phyloP scores from a whole-genome alignment of 1,284 basidiomycete genomes.

The Boletus calvinii region DNA sequence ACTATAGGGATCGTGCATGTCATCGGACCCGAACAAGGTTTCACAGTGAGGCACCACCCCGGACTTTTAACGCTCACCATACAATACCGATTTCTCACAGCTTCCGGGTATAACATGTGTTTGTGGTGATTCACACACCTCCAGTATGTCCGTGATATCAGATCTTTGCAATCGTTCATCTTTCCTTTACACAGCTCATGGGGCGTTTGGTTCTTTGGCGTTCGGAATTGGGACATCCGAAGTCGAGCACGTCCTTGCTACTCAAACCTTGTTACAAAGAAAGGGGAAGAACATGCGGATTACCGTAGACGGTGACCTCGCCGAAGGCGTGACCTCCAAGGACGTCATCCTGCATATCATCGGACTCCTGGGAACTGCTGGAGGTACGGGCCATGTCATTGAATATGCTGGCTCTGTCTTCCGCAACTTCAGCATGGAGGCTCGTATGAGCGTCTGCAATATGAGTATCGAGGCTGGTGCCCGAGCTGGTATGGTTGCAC shows the following conservation, averaged over 20 bases:
- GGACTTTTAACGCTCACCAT: neutral
- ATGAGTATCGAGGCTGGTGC: conserved; percentile 98
- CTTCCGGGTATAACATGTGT: conserved; percentile 95
- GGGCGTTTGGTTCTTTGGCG: conserved; percentile 93
- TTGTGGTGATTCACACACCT: conserved; percentile 95
- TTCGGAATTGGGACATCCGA: conserved; percentile 98
- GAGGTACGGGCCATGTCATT: conserved; percentile 91
- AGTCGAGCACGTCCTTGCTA: conserved; percentile 96
- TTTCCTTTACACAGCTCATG: conserved; percentile 63
- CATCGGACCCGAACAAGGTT: conserved; percentile 96
- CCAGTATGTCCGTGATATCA: conserved; percentile 52
- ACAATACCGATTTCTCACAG: conserved; percentile 37
- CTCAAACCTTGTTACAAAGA: conserved; percentile 89
- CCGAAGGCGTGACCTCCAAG: conserved; percentile 90
- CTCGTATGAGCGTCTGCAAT: conserved; percentile 96
- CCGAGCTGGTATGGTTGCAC: conserved; percentile 93
- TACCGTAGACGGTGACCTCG: conserved; percentile 83
- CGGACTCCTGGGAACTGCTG: conserved; percentile 91
- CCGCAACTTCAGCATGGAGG: conserved; percentile 92
- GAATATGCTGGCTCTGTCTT: conserved; percentile 94
- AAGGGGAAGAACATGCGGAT: conserved; percentile 98
- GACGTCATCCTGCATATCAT: conserved; percentile 96
- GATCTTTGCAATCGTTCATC: conserved; percentile 1
- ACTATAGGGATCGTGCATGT: conserved; percentile 87
- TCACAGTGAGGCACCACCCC: conserved; percentile 59